Percentiles rank a stretch among this genome's conserved stretches.
Conservation (phyloP, 2,329 filamentous ascomycete species). For the Colletotrichum shisoi region DNA sequence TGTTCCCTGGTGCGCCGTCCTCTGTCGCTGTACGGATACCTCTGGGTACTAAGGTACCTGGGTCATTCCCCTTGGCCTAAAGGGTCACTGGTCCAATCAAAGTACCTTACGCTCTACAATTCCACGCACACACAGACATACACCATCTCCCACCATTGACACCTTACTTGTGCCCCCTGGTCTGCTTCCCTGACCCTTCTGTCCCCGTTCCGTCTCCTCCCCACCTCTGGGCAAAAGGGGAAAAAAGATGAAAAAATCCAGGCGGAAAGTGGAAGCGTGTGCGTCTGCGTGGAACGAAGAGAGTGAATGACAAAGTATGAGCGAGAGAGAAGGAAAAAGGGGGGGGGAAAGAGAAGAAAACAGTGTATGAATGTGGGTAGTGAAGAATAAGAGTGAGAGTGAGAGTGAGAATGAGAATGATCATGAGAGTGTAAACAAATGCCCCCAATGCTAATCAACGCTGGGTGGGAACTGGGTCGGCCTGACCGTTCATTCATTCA, state of each 20-base stretch:
- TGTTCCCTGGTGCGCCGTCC: neutral
- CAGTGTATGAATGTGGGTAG: no score
- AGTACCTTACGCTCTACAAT: neutral
- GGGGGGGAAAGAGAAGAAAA: no score
- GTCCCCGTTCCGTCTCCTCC: neutral
- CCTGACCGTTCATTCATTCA: no score
- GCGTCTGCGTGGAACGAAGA: no score
- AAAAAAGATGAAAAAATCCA: neutral
- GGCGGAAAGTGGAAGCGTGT: neutral
- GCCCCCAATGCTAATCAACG: no score
- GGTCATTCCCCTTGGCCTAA: neutral
- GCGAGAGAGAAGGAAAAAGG: neutral
- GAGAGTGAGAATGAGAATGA: no score
- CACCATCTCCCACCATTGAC: neutral
- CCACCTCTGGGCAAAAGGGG: neutral
- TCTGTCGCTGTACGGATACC: neutral
- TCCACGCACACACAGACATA: slow-evolving; percentile 3
- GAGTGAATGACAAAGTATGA: neutral
- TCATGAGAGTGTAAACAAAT: no score
- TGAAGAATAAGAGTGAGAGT: no score
- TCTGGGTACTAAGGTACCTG: no score
- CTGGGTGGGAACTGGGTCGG: neutral
- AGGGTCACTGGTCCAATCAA: no score
- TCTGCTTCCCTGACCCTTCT: slow-evolving; percentile 1
- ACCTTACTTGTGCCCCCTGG: slow-evolving; percentile 10